A percentile compares a stretch with the other conserved stretches of the same genome.
These are phyloP conservation scores for Tuctoria greenei DNA, from an alignment of 176 grass and related monocot genomes.

Conservation along the genomic window DNA sequence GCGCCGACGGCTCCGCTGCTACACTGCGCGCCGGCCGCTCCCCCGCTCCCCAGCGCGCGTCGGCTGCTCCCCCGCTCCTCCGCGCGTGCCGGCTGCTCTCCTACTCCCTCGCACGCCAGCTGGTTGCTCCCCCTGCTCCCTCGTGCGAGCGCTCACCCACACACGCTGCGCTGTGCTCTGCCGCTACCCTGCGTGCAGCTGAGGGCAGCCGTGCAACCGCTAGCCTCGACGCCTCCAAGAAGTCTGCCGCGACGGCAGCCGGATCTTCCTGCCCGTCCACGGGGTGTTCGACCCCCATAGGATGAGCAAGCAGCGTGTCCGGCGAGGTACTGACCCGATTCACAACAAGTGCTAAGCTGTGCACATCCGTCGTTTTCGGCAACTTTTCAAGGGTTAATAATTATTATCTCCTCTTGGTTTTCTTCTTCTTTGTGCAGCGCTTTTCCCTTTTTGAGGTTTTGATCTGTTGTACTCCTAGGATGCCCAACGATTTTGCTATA, in stretches of 20 bases:
- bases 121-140: too few species aligned
- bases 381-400: not conserved
- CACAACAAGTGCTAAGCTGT: conserved; percentile 67
- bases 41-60: too few species aligned
- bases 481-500: conserved; percentile 38
- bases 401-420: not conserved
- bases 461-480: conserved; percentile 14
- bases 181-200: too few species aligned
- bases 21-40: too few species aligned
- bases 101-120: too few species aligned
- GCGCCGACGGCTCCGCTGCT: too few species aligned
- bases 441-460: not conserved
- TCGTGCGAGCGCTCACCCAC: too few species aligned
- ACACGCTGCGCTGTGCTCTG: too few species aligned
- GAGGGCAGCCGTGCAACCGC: not conserved
- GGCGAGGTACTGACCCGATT: conserved; percentile 64
- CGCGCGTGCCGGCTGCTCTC: too few species aligned
- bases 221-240: conserved; percentile 31
- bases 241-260: not conserved
- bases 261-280: conserved; percentile 13
- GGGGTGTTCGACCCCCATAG: conserved; percentile 58
- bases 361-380: not conserved
- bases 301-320: conserved; percentile 66
- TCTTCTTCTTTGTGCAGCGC: not conserved
- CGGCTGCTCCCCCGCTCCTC: too few species aligned